phyloP scores from a whole-genome alignment of 257 asterid species.

The Echium plantagineum region DNA sequence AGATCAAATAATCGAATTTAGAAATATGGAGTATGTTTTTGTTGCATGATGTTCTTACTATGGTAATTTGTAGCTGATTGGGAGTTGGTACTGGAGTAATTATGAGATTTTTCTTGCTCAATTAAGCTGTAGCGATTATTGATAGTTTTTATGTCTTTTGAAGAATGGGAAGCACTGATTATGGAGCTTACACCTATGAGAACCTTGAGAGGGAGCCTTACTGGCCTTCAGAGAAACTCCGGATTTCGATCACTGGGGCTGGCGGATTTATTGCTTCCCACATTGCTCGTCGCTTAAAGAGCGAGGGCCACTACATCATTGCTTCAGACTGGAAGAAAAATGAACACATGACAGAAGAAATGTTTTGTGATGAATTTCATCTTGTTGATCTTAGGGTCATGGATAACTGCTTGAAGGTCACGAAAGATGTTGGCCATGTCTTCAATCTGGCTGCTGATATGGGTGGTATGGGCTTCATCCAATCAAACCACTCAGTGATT shows the following conservation, averaged over 20 bases:
- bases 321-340: conserved; percentile 91
- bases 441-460: conserved; percentile 87
- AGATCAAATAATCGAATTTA: too few species aligned
- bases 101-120: too few species aligned
- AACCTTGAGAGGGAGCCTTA: conserved; percentile 67
- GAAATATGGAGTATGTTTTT: too few species aligned
- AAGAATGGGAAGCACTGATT: conserved; percentile 52
- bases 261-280: conserved; percentile 88
- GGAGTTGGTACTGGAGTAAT: too few species aligned
- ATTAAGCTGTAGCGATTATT: too few species aligned
- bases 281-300: conserved; percentile 74
- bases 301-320: conserved; percentile 69
- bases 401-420: conserved; percentile 77
- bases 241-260: conserved; percentile 73
- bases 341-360: conserved; percentile 80
- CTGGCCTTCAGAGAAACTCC: conserved; percentile 69
- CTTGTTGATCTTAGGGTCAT: conserved; percentile 89
- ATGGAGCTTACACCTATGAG: conserved; percentile 51
- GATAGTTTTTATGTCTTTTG: not conserved
- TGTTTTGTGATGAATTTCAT: conserved; percentile 81
- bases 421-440: conserved; percentile 57
- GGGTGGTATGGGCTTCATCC: conserved; percentile 94
- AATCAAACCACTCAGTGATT: conserved; percentile 80
- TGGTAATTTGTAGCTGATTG: too few species aligned
- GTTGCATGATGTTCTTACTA: too few species aligned